Conservation (phyloP, 495 filamentous ascomycete genomes). For the Ramalina peruviana region DNA sequence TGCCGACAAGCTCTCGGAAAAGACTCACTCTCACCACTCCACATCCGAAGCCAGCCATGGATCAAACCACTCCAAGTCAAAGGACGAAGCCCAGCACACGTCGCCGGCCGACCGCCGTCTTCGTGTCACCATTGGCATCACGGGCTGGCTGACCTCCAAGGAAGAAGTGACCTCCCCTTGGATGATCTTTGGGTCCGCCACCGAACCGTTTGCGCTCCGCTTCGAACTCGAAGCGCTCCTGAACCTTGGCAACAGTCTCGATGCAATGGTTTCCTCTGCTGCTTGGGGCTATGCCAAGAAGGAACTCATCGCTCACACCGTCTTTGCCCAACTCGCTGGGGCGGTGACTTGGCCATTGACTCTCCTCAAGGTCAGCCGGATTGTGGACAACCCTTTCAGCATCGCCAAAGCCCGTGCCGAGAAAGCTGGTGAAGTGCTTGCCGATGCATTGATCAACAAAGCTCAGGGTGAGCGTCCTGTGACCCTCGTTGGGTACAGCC, state of each 20-base stretch:
- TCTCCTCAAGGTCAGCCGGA: conserved; percentile 61
- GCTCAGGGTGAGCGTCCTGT: conserved; percentile 82
- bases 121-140: conserved; percentile 68
- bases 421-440: conserved; percentile 73
- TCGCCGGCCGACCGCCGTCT: conserved; percentile 47
- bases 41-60: background rate
- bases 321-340: conserved; percentile 53
- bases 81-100: conserved; percentile 15
- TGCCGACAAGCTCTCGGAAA: background rate
- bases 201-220: conserved; percentile 67
- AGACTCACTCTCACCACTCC: background rate
- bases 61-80: background rate
- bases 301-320: conserved; percentile 62
- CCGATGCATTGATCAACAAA: conserved; percentile 77
- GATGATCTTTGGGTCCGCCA: conserved; percentile 48
- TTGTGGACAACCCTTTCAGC: conserved; percentile 85
- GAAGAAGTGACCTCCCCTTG: conserved; percentile 62
- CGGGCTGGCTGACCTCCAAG: conserved; percentile 64
- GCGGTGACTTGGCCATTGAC: conserved; percentile 63
- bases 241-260: conserved; percentile 63
- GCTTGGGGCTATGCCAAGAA: conserved; percentile 66
- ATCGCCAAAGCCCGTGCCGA: conserved; percentile 70
- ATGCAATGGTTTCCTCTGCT: conserved; percentile 56
- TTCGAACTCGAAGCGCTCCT: conserved; percentile 71
- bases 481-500: conserved; percentile 73